Conservation (phyloP, 176 grass and related monocot genomes). For the Melocanna baccifera region DNA sequence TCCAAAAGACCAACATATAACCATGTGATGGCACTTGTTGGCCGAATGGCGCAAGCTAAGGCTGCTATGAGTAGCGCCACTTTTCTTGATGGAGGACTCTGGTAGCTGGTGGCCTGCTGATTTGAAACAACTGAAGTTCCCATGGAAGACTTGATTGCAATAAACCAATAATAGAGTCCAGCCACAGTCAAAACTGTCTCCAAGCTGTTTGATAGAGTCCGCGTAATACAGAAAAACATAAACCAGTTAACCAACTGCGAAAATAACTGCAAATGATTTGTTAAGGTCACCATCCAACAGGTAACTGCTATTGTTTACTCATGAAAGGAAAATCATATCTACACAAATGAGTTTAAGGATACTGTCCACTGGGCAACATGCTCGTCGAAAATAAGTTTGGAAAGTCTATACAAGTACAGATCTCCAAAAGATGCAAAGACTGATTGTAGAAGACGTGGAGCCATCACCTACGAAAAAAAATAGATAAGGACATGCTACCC, state of each 20-base stretch:
- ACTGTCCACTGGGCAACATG: constrained; percentile 79
- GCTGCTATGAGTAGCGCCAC: constrained; percentile 64
- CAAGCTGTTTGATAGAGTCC: constrained; percentile 89
- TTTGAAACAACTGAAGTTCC: constrained; percentile 35
- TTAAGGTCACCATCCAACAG: constrained; percentile 49
- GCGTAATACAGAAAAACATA: constrained; percentile 81
- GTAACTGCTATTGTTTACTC: neutral
- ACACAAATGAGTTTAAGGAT: constrained; percentile 47
- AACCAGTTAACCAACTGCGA: constrained; percentile 92
- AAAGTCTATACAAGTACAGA: constrained; percentile 82
- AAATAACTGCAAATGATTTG: constrained; percentile 52
- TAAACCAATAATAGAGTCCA: constrained; percentile 84
- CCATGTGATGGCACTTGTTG: constrained; percentile 95
- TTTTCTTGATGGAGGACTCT: constrained; percentile 65
- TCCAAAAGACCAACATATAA: constrained; percentile 77
- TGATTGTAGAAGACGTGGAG: constrained; percentile 76
- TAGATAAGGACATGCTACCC: neutral
- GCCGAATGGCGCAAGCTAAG: constrained; percentile 81
- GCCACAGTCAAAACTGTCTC: constrained; percentile 77
- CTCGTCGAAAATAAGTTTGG: constrained; percentile 68
- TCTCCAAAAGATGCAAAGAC: constrained; percentile 77
- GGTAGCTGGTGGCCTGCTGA: neutral
- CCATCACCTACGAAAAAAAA: constrained; percentile 47
- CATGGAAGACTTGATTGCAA: constrained; percentile 44
- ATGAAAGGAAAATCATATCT: neutral